These are phyloP conservation scores for Cymodocea nodosa DNA, from an alignment of 116 monocot genomes.

Conservation along the genomic window DNA sequence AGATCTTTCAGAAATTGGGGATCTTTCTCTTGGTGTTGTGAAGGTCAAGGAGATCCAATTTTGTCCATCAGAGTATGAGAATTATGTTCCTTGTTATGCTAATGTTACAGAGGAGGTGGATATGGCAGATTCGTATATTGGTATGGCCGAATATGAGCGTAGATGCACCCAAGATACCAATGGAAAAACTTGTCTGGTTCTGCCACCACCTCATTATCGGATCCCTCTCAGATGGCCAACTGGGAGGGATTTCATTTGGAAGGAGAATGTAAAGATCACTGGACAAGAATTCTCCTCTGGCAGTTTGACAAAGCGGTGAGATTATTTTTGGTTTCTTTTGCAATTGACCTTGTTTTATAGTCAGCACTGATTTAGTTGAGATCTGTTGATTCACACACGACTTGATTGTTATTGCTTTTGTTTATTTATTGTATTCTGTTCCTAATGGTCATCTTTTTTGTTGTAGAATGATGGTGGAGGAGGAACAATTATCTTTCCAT, in stretches of 20 bases:
- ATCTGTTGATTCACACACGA: too few species aligned
- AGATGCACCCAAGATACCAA: conserved; percentile 21
- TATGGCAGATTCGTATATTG: conserved; percentile 12
- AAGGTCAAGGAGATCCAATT: conserved; percentile 50
- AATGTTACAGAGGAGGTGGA: conserved; percentile 40
- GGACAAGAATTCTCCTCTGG: conserved; percentile 95
- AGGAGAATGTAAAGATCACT: conserved; percentile 92
- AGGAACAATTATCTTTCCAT: conserved; percentile 86
- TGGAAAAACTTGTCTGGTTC: conserved; percentile 39
- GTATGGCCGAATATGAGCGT: conserved; percentile 37
- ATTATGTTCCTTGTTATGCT: conserved; percentile 74
- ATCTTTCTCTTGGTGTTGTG: conserved; percentile 37
- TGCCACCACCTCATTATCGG: conserved; percentile 66
- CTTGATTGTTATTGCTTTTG: too few species aligned
- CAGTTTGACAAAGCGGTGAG: conserved; percentile 82
- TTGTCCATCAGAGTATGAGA: conserved; percentile 57
- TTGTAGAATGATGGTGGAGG: conserved; percentile 95
- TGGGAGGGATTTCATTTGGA: conserved; percentile 95
- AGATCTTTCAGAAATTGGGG: conserved; percentile 53
- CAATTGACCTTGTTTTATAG: not conserved
- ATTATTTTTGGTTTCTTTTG: not conserved
- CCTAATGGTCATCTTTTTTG: not conserved
- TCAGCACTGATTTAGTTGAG: too few species aligned
- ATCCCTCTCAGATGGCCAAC: conserved; percentile 91
- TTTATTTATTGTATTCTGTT: not conserved